phyloP scores from a whole-genome alignment of 2,329 filamentous ascomycete species.

The Sphaceloma murrayae region DNA sequence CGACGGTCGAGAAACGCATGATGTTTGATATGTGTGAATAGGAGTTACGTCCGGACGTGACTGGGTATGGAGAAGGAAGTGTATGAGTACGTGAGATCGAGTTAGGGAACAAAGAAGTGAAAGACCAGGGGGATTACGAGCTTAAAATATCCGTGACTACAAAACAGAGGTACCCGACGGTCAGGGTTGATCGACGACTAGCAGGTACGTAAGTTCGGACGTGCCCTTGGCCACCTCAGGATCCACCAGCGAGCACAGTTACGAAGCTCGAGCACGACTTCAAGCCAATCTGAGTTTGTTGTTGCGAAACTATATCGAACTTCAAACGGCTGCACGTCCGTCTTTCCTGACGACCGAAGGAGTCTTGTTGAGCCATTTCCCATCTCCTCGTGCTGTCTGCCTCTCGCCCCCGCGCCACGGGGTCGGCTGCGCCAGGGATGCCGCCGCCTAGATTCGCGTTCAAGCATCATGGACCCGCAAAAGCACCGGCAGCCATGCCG shows the following conservation, averaged over 20 bases:
- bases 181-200: slow-evolving; percentile 1
- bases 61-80: not conserved
- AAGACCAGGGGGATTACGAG: slow-evolving; percentile 1
- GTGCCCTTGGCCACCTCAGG: not conserved
- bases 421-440: too few relatives aligned
- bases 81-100: not conserved
- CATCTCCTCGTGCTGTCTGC: too few relatives aligned
- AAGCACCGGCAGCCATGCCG: not conserved
- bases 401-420: too few relatives aligned
- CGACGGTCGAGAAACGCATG: slow-evolving; percentile 25
- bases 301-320: slow-evolving; percentile 1
- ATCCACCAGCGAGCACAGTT: not conserved
- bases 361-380: too few relatives aligned
- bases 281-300: not conserved
- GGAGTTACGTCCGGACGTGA: slow-evolving; percentile 4
- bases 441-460: not conserved
- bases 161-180: not conserved
- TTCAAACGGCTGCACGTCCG: slow-evolving; percentile 7
- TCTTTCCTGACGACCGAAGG: too few relatives aligned
- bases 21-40: slow-evolving; percentile 17
- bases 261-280: not conserved
- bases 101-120: not conserved
- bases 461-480: not conserved
- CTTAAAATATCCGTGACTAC: slow-evolving; percentile 4
- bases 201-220: not conserved